Base-by-base conservation (phyloP, 306 rosid genomes). In the Quercus mongolica region DNA sequence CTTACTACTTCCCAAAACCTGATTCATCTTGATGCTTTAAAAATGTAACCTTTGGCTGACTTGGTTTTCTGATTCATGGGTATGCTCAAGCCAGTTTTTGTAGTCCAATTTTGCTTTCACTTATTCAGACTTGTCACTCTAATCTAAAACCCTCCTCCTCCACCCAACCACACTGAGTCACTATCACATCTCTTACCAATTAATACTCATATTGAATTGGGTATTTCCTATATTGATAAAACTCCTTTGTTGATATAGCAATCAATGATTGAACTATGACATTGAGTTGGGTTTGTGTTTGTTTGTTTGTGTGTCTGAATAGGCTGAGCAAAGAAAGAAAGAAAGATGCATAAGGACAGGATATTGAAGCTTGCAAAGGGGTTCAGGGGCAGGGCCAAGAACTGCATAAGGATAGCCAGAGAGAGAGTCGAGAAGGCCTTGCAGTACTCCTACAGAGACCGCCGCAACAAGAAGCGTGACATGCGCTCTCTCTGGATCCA, bases 401-500 rank as follows among this genome's bases (percentile, higher is more conserved):
- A 95, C 80, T 95, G 99, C 86, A 91, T 95, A 76, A 87, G 97
- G 89, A 92, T 92, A 78, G 94, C 99, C 9, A 90, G 98, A 83
- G 99, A 95, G 87, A 89, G 99, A 73, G 98, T 95, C 72, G 99
- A 95, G 85, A 95, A 95, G 91, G 99, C 98, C 28, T 88, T 95
- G 92, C 99, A 92, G 84, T 92, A 95, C 86, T 91, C 99, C 26
- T 95, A 95, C 79, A 86, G 99, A 71, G 99, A 95, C 30, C 98
- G 99, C n/a, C 91, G 98, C 25, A 92, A 84, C 86, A 95, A 95
- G 90, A 95, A 95, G 87, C 85, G 99, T 3, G 99, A 95, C 77
- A 93, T 95, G 99, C 91, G 98, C 20, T 88, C 93, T 30, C 99
- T 95, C 71, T 95, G 99, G 99, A 95, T 95, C 73, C 93, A 89